Evolutionary conservation across 345 rosid genomes (phyloP), one percentile per base, ranked within the genome.

Genomic region (Citrus cavaleriei): DNA sequence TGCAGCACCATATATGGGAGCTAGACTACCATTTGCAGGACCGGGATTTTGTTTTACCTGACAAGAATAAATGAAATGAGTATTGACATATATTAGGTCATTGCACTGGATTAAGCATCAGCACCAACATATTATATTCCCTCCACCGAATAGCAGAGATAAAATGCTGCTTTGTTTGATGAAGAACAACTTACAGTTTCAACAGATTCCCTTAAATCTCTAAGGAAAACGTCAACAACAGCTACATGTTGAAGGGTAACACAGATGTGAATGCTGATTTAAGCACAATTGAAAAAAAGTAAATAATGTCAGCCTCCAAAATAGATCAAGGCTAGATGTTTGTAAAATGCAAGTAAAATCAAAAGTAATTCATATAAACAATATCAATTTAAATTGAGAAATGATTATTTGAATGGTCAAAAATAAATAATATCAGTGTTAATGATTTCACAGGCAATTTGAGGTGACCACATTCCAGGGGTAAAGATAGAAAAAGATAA

Each of bases 1-100:
- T 2, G 95, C 98, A 21, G 99, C 99, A 72, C 98, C 99, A 68
- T 96, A 96, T 73, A 94, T 90, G 68, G 98, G 94, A 58, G 98
- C 98, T 27, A 91, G 75, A 60, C 99, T 98, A 65, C 98, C 99
- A 2, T 51, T 91, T 72, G 91, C 81, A 5, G 98, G 97, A 70
- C 98, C 98, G 6, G 97, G 99, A 77, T 91, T 94, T 76, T 72
- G 82, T 82, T 91, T 94, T 70, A 93, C 97, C 97, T 94, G 87
- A 79, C 68, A 55, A 0, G 72, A 9, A 38, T 13, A 42, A 25
- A 65, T 51, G 19, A 22, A 55, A 24, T 6, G 25, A 40, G 25
- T 8, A 34, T 12, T 3, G 61, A 18, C 51, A 46, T 38, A 68
- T 7, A 27, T n/a, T 2, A 73, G 24, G 22, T 25, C 74, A 68